phyloP scores from a whole-genome alignment of 768 basidiomycete genomes.

The Amanita fuliginea region DNA sequence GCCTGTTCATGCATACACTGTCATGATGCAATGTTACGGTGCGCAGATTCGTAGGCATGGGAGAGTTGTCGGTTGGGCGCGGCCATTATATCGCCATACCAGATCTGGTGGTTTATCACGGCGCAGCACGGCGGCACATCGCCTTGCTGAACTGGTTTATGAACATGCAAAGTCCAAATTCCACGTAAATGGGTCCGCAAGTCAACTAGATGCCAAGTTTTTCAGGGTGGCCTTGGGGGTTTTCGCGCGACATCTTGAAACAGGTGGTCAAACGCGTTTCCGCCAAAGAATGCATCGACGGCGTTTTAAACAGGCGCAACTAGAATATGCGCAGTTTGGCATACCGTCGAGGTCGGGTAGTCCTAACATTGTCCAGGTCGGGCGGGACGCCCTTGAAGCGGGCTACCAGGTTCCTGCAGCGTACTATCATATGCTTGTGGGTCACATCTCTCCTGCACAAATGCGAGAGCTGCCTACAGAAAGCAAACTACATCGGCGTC shows the following conservation, averaged over 20 bases:
- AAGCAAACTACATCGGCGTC: not conserved
- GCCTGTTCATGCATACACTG: conserved; percentile 56
- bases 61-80: not conserved
- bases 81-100: not conserved
- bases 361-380: conserved; percentile 24
- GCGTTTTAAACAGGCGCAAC: not conserved
- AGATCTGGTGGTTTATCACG: not conserved
- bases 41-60: conserved; percentile 8
- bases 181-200: conserved; percentile 19
- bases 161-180: conserved; percentile 4
- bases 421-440: conserved; percentile 27
- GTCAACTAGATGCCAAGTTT: conserved; percentile 47
- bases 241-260: conserved; percentile 15
- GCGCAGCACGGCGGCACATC: not conserved
- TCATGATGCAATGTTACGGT: conserved; percentile 38
- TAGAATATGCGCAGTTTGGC: conserved; percentile 14
- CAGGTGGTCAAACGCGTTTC: conserved; percentile 1
- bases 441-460: conserved; percentile 9
- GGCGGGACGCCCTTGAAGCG: conserved; percentile 24
- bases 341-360: conserved; percentile 16
- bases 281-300: not conserved
- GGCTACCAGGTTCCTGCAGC: conserved; percentile 30
- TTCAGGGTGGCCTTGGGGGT: conserved; percentile 52
- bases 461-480: not conserved
- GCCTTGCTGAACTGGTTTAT: conserved; percentile 4